Percentiles rank a stretch among this genome's conserved stretches.
phyloP scores from a whole-genome alignment of 768 basidiomycete genomes.

The Collybiopsis luxurians region DNA sequence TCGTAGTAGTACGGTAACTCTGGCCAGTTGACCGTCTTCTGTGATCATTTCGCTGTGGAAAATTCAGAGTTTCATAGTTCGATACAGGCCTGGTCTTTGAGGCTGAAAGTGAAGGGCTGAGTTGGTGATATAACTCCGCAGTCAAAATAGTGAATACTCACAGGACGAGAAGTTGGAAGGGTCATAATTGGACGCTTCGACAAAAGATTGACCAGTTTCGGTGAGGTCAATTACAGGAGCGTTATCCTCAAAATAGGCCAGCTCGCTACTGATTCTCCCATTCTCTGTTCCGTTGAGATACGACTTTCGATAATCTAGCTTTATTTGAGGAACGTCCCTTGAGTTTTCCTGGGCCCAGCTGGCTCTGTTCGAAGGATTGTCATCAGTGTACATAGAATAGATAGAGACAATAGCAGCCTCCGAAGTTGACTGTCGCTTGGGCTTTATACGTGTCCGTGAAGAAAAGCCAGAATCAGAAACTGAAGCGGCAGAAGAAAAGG shows the following conservation, averaged over 20 bases:
- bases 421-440: conserved; percentile 48
- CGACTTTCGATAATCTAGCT: conserved; percentile 17
- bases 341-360: conserved; percentile 45
- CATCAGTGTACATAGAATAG: conserved; percentile 84
- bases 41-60: conserved; percentile 3
- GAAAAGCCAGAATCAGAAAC: conserved; percentile 30
- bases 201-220: background rate
- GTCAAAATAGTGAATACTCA: background rate
- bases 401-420: conserved; percentile 81
- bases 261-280: conserved; percentile 17
- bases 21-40: conserved; percentile 7
- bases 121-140: background rate
- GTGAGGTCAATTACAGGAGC: conserved; percentile 7
- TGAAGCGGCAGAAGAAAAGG: conserved; percentile 12
- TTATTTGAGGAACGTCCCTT: conserved; percentile 23
- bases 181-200: background rate
- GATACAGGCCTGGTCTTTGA: background rate
- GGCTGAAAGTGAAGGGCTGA: background rate
- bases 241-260: conserved; percentile 4
- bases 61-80: background rate
- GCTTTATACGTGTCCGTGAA: conserved; percentile 20
- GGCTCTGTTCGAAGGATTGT: conserved; percentile 33
- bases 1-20: background rate
- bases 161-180: background rate
- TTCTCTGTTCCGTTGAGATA: conserved; percentile 13